Percentiles rank a stretch among this genome's conserved stretches.
phyloP scores from a whole-genome alignment of 2,329 filamentous ascomycete species.

The Pseudopithomyces chartarum region DNA sequence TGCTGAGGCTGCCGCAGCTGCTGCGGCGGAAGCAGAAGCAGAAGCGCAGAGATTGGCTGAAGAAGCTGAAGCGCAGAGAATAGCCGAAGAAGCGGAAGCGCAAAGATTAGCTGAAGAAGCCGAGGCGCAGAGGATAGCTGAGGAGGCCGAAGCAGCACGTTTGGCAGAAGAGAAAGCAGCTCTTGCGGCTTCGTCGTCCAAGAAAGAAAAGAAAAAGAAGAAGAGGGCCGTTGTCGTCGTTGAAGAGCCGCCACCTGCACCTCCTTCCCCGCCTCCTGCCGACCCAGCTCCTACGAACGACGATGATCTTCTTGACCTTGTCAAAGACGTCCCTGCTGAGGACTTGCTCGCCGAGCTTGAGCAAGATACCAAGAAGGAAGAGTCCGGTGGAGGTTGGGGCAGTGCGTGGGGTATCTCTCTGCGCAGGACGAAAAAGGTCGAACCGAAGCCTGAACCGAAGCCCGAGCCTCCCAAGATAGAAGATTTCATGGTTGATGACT shows the following conservation, averaged over 20 bases:
- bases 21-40: conserved; percentile 22
- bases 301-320: conserved; percentile 39
- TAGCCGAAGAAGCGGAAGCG: conserved; percentile 34
- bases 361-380: conserved; percentile 37
- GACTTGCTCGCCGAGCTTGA: conserved; percentile 45
- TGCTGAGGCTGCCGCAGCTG: conserved; percentile 44
- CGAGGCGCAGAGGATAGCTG: conserved; percentile 33
- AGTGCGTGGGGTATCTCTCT: conserved; percentile 53
- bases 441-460: conserved; percentile 53
- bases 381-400: conserved; percentile 42
- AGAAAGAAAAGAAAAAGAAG: conserved; percentile 41
- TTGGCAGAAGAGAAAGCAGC: conserved; percentile 42
- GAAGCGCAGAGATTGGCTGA: no score
- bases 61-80: conserved; percentile 39
- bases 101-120: conserved; percentile 39
- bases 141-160: conserved; percentile 36
- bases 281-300: conserved; percentile 19
- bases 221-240: conserved; percentile 39
- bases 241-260: conserved; percentile 28
- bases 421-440: conserved; percentile 52
- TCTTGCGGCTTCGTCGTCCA: conserved; percentile 21
- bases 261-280: conserved; percentile 24
- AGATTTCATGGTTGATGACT: conserved; percentile 28
- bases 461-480: conserved; percentile 47
- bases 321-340: conserved; percentile 39